These are phyloP conservation scores for Ustilago tritici DNA, from an alignment of 1,284 basidiomycete species.

Conservation along the genomic window DNA sequence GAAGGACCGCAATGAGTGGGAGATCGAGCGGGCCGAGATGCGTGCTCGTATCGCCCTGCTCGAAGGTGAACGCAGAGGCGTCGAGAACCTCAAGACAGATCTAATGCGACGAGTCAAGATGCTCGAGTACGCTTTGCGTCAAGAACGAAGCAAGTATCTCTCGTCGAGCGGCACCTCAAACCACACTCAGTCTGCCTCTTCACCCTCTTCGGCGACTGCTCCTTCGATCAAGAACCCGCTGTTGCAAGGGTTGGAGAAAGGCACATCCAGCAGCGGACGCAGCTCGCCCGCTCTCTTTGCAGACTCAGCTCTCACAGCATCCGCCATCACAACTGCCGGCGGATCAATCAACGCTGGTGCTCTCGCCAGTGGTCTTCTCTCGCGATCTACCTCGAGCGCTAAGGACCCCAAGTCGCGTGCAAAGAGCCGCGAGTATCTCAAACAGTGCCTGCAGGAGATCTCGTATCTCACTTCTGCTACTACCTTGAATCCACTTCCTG, in stretches of 20 bases:
- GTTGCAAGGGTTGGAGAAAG: slow-evolving; percentile 51
- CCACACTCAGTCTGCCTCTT: slow-evolving; percentile 23
- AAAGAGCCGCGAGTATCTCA: slow-evolving; percentile 93
- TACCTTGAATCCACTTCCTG: slow-evolving; percentile 88
- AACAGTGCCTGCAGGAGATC: slow-evolving; percentile 98
- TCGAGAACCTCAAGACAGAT: slow-evolving; percentile 96
- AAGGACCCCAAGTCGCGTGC: slow-evolving; percentile 94
- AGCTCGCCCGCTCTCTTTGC: slow-evolving; percentile 53
- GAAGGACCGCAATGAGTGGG: slow-evolving; percentile 98
- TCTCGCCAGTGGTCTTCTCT: slow-evolving; percentile 29
- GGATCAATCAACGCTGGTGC: slow-evolving; percentile 28
- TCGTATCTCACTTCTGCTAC: slow-evolving; percentile 95
- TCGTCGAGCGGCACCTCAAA: slow-evolving; percentile 24
- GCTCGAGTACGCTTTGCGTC: slow-evolving; percentile 85
- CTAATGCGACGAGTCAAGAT: slow-evolving; percentile 96
- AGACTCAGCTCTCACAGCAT: slow-evolving; percentile 23
- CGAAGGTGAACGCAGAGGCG: slow-evolving; percentile 93
- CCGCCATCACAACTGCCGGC: slow-evolving; percentile 27
- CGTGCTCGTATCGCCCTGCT: slow-evolving; percentile 96
- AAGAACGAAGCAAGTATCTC: slow-evolving; percentile 75
- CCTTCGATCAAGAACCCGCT: slow-evolving; percentile 43
- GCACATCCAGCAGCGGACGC: slow-evolving; percentile 48
- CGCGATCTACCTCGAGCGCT: slow-evolving; percentile 70
- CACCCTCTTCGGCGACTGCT: slow-evolving; percentile 36
- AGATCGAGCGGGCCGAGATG: slow-evolving; percentile 99